Evolutionary conservation across 805 yeast genomes (phyloP).

Genomic region (Saccharomycopsis microspora): DNA sequence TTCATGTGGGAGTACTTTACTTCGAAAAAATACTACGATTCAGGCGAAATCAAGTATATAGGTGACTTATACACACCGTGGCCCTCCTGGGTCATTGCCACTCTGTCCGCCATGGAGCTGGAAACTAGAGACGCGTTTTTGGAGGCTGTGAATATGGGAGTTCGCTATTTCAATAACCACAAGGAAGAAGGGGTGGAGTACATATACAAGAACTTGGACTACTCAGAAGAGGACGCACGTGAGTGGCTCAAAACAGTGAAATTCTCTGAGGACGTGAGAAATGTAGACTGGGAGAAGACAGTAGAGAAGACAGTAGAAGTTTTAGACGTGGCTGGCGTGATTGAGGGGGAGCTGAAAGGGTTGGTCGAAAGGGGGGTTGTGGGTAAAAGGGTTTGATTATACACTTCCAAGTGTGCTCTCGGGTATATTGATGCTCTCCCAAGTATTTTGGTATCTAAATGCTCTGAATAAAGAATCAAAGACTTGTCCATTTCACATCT

Average conservation of each 20-base stretch:
- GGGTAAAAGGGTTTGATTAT: too few relatives aligned
- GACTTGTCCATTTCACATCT: too few relatives aligned
- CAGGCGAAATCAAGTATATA: slow-evolving; percentile 64
- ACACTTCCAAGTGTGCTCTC: too few relatives aligned
- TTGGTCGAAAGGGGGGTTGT: too few relatives aligned
- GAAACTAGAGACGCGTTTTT: slow-evolving; percentile 30
- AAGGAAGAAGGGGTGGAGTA: slow-evolving; percentile 53
- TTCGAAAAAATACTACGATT: slow-evolving; percentile 73
- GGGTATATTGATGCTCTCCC: too few relatives aligned
- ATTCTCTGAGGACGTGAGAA: slow-evolving; percentile 38
- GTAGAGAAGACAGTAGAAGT: background rate
- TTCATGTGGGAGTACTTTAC: slow-evolving; percentile 97
- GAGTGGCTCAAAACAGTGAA: slow-evolving; percentile 75
- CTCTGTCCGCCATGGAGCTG: slow-evolving; percentile 27
- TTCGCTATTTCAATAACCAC: slow-evolving; percentile 49
- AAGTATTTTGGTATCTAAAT: too few relatives aligned
- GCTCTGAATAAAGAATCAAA: too few relatives aligned
- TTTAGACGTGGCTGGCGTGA: too few relatives aligned
- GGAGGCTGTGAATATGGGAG: slow-evolving; percentile 51
- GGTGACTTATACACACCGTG: slow-evolving; percentile 92
- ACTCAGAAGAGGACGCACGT: slow-evolving; percentile 62
- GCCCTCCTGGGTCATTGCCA: slow-evolving; percentile 87
- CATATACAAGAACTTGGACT: slow-evolving; percentile 62
- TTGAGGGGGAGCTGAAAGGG: too few relatives aligned
- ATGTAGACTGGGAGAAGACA: slow-evolving; percentile 37